A percentile compares a stretch with the other conserved stretches of the same genome.
phyloP scores from a whole-genome alignment of 805 yeast species.

The Yamadazyma insecticola region DNA sequence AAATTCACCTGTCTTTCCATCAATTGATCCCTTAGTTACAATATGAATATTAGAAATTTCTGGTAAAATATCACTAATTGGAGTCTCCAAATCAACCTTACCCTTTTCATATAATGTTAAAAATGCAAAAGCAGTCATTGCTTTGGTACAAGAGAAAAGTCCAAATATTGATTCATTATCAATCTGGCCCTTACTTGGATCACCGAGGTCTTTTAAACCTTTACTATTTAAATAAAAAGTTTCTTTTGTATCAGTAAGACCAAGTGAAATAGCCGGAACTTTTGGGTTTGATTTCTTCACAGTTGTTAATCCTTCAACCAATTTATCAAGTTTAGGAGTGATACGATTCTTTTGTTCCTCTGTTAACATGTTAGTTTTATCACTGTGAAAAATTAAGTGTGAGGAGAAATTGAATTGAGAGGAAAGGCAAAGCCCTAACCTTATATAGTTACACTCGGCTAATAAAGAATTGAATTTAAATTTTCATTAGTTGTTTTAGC shows the following conservation, averaged over 20 bases:
- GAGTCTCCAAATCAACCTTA: conserved; percentile 27
- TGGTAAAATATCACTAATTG: conserved; percentile 30
- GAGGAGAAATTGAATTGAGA: no score
- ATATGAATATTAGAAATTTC: conserved; percentile 21
- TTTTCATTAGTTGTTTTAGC: no score
- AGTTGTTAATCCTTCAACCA: conserved; percentile 1
- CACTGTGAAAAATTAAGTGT: no score
- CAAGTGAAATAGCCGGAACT: conserved; percentile 22
- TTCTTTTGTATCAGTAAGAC: conserved; percentile 19
- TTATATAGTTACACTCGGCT: no score
- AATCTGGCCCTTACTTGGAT: conserved; percentile 8
- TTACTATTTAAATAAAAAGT: conserved; percentile 20
- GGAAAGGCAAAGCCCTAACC: no score
- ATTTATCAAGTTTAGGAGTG: conserved; percentile 1
- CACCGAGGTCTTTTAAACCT: conserved; percentile 17
- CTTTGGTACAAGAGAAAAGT: conserved; percentile 28
- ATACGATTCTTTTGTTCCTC: neutral
- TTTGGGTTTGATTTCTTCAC: conserved; percentile 6
- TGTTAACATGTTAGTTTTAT: conserved; percentile 2
- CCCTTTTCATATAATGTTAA: conserved; percentile 30
- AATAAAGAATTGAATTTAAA: no score
- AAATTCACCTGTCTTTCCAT: conserved; percentile 20
- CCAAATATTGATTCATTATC: conserved; percentile 15
- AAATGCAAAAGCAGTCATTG: conserved; percentile 33
- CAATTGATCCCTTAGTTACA: conserved; percentile 22